Evolutionary conservation across 2,329 filamentous ascomycete species (phyloP).

Genomic region (Phialophora macrospora): DNA sequence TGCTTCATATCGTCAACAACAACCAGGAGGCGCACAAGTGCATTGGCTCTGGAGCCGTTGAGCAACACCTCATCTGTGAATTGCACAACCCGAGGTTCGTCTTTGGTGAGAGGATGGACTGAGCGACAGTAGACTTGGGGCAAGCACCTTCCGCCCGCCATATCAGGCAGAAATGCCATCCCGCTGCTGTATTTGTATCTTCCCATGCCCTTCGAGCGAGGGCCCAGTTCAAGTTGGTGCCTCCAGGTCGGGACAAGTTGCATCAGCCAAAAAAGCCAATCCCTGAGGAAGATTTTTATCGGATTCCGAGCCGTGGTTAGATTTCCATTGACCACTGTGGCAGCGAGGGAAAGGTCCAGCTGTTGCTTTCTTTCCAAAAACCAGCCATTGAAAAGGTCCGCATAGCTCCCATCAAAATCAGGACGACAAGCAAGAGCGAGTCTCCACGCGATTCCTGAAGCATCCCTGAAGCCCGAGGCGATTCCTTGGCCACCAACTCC

Average conservation of each 20-base stretch:
- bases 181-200: constrained; percentile 41
- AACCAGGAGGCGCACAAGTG: constrained; percentile 24
- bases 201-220: constrained; percentile 42
- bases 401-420: constrained; percentile 32
- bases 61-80: constrained; percentile 46
- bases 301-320: constrained; percentile 42
- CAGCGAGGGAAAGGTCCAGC: constrained; percentile 43
- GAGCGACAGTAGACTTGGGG: constrained; percentile 45
- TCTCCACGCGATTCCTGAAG: constrained; percentile 46
- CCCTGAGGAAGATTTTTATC: constrained; percentile 43
- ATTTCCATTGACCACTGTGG: constrained; percentile 44
- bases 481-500: constrained; percentile 51
- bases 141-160: constrained; percentile 42
- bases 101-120: background rate
- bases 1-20: constrained; percentile 21
- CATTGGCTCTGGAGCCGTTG: constrained; percentile 7
- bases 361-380: constrained; percentile 47
- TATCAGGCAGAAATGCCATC: constrained; percentile 43
- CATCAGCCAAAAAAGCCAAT: constrained; percentile 43
- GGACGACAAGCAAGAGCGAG: constrained; percentile 41
- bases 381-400: constrained; percentile 42
- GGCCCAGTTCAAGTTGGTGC: constrained; percentile 41
- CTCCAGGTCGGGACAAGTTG: constrained; percentile 43
- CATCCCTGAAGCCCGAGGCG: constrained; percentile 49
- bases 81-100: constrained; percentile 14